These are phyloP conservation scores for Cordyceps fumosorosea DNA, from an alignment of 2,329 filamentous ascomycete species.

Conservation along the genomic window DNA sequence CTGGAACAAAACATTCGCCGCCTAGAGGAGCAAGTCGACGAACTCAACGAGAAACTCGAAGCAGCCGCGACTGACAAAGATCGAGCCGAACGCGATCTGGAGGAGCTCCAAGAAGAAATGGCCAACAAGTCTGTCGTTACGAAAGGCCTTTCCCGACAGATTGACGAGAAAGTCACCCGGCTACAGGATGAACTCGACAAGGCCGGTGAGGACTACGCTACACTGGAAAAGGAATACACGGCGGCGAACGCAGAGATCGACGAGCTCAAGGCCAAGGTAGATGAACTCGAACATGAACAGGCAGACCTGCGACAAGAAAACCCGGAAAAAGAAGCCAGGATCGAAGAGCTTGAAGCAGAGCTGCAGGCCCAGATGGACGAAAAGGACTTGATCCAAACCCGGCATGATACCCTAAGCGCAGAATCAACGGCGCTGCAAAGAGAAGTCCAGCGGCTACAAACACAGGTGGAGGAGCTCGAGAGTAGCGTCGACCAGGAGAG, in stretches of 20 bases:
- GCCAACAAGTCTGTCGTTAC: constrained; percentile 72
- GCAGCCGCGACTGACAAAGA: constrained; percentile 49
- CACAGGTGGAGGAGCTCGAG: constrained; percentile 41
- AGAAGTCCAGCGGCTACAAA: constrained; percentile 49
- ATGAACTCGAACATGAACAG: constrained; percentile 31
- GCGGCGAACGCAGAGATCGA: constrained; percentile 41
- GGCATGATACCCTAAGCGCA: constrained; percentile 58
- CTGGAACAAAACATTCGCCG: constrained; percentile 49
- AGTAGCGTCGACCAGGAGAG: constrained; percentile 46
- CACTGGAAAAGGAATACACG: constrained; percentile 45
- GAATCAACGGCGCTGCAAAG: constrained; percentile 62
- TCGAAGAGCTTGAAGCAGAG: constrained; percentile 53
- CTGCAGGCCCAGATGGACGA: constrained; percentile 54
- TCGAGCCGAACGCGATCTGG: constrained; percentile 51
- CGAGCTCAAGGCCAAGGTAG: constrained; percentile 37
- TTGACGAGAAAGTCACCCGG: constrained; percentile 62
- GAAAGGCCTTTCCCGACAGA: constrained; percentile 66
- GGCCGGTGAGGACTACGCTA: constrained; percentile 40
- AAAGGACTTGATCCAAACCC: constrained; percentile 62
- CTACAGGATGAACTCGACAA: constrained; percentile 60
- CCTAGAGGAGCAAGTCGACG: constrained; percentile 48
- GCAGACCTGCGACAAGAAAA: constrained; percentile 24
- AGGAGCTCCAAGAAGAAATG: constrained; percentile 69
- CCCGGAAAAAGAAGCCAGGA: constrained; percentile 30
- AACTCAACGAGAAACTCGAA: constrained; percentile 48